Conservation (phyloP, 257 asterid species). For the Haberlea rhodopensis region DNA sequence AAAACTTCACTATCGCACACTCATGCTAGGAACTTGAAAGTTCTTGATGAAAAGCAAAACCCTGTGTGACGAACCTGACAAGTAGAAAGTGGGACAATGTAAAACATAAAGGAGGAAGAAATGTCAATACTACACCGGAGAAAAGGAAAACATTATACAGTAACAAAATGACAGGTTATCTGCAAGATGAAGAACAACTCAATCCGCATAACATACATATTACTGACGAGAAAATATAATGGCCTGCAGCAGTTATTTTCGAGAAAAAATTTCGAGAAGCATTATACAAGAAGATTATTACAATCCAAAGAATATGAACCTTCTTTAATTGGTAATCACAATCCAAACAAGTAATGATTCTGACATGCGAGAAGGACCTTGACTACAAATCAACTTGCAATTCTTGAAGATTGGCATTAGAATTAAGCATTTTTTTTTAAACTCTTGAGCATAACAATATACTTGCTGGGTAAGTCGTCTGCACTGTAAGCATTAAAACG, state of each 20-base stretch:
- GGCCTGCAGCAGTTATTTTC: slow-evolving; percentile 4
- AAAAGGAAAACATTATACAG: not conserved
- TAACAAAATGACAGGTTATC: slow-evolving; percentile 4
- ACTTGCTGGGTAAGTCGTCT: not conserved
- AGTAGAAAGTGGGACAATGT: slow-evolving; percentile 10
- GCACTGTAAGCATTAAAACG: not conserved
- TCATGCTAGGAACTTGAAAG: slow-evolving; percentile 26
- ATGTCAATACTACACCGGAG: not conserved
- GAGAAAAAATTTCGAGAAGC: not conserved
- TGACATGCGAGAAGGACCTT: not conserved
- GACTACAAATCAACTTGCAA: slow-evolving; percentile 10
- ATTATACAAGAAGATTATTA: slow-evolving; percentile 2
- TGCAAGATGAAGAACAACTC: slow-evolving; percentile 1
- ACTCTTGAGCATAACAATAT: not conserved
- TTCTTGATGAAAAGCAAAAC: slow-evolving; percentile 21
- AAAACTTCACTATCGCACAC: slow-evolving; percentile 32
- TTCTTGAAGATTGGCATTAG: not conserved
- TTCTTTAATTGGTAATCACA: not conserved
- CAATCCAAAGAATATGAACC: slow-evolving; percentile 1
- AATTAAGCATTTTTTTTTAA: not conserved
- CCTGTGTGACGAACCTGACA: slow-evolving; percentile 24
- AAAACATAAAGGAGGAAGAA: slow-evolving; percentile 10
- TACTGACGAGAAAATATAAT: slow-evolving; percentile 6
- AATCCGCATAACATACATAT: not conserved
- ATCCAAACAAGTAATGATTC: not conserved